Percentiles rank a stretch among this genome's conserved stretches.
Conservation (phyloP, 2,329 filamentous ascomycete genomes). For the Talaromyces marneffei region DNA sequence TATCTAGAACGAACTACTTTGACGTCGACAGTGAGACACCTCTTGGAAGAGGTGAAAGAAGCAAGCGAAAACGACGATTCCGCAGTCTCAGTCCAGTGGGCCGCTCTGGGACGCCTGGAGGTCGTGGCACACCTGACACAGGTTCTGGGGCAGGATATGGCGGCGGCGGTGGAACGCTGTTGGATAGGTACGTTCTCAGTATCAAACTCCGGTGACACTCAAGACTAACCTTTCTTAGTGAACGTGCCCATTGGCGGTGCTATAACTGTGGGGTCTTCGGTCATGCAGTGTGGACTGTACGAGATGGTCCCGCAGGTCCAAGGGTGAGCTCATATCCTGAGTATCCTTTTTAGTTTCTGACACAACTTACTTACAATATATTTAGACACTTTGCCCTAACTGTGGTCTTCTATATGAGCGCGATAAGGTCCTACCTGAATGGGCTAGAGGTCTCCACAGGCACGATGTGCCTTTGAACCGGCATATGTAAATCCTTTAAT, state of each 20-base stretch:
- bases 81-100: constrained; percentile 76
- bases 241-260: constrained; percentile 81
- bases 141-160: constrained; percentile 62
- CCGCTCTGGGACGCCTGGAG: constrained; percentile 61
- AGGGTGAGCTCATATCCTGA: constrained; percentile 59
- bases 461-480: constrained; percentile 37
- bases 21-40: constrained; percentile 63
- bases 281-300: constrained; percentile 85
- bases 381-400: constrained; percentile 81
- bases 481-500: neutral
- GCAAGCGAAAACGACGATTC: constrained; percentile 92
- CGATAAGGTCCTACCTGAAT: constrained; percentile 73
- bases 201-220: neutral
- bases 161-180: constrained; percentile 57
- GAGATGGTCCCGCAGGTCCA: constrained; percentile 79
- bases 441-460: constrained; percentile 64
- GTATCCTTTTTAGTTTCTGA: constrained; percentile 15
- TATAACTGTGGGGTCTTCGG: constrained; percentile 83
- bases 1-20: constrained; percentile 60
- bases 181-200: constrained; percentile 49
- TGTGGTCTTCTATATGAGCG: constrained; percentile 86
- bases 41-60: constrained; percentile 85
- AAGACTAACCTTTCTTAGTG: constrained; percentile 38
- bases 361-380: neutral
- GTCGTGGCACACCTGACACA: constrained; percentile 71